These are phyloP conservation scores for Xylaria sp. DNA, from an alignment of 2,329 filamentous ascomycete species.

Conservation along the genomic window DNA sequence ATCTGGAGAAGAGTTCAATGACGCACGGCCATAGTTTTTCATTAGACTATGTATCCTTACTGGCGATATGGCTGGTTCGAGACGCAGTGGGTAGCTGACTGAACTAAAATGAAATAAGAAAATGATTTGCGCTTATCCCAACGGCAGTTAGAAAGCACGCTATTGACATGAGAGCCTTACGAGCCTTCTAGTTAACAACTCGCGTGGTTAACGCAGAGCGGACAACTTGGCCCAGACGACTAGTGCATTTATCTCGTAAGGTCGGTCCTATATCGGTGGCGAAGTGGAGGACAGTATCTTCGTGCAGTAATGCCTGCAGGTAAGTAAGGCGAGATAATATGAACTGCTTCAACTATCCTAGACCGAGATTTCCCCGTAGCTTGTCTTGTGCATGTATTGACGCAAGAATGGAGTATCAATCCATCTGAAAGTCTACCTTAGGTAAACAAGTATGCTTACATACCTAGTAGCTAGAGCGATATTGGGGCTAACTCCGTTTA, in stretches of 20 bases:
- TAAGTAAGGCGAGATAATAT: neutral
- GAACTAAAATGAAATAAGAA: conserved; percentile 2
- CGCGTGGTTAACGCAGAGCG: neutral
- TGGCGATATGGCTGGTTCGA: neutral
- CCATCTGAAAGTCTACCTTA: conserved; percentile 2
- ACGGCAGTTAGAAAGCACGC: conserved; percentile 2
- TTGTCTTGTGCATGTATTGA: conserved; percentile 15
- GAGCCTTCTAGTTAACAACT: neutral
- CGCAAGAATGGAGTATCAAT: conserved; percentile 6
- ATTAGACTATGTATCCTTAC: neutral
- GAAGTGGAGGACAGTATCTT: conserved; percentile 23
- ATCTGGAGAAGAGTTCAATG: conserved; percentile 29
- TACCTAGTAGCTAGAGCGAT: conserved; percentile 3
- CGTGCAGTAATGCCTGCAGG: conserved; percentile 22
- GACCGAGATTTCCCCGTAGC: conserved; percentile 8
- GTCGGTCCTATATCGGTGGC: conserved; percentile 23
- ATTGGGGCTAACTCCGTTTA: conserved; percentile 14
- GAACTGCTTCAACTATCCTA: neutral
- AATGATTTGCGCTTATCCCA: neutral
- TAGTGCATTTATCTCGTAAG: neutral
- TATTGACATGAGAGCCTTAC: neutral
- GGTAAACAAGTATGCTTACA: neutral
- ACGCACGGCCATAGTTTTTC: conserved; percentile 10
- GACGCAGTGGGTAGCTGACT: neutral
- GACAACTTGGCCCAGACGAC: neutral